Conservation (phyloP, 306 rosid genomes). For the Astragalus membranaceus region DNA sequence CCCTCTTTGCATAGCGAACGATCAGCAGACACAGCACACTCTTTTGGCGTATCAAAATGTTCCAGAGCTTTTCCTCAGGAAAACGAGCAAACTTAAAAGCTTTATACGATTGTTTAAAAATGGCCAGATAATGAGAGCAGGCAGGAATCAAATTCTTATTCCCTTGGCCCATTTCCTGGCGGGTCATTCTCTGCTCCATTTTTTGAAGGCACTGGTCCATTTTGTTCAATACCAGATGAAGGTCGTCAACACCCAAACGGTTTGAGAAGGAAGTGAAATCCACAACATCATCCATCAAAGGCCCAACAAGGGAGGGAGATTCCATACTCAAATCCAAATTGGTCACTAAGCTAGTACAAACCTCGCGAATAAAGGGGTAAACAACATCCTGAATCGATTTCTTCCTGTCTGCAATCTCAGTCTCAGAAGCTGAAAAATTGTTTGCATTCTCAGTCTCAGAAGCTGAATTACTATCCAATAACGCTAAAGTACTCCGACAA, state of each 20-base stretch:
- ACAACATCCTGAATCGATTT: slow-evolving; percentile 39
- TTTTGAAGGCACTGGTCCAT: slow-evolving; percentile 52
- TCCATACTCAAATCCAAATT: slow-evolving; percentile 50
- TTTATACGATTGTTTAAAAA: slow-evolving; percentile 62
- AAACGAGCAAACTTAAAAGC: slow-evolving; percentile 54
- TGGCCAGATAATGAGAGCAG: slow-evolving; percentile 79
- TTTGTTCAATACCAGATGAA: slow-evolving; percentile 38
- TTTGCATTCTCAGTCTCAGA: slow-evolving; percentile 19
- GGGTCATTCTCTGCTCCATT: slow-evolving; percentile 36
- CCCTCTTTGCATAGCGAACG: slow-evolving; percentile 53
- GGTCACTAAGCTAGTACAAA: slow-evolving; percentile 42
- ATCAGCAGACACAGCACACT: slow-evolving; percentile 43
- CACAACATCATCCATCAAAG: slow-evolving; percentile 39
- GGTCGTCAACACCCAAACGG: slow-evolving; percentile 43
- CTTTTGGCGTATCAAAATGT: slow-evolving; percentile 38
- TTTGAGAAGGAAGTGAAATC: slow-evolving; percentile 54
- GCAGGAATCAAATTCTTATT: slow-evolving; percentile 30
- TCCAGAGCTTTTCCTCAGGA: slow-evolving; percentile 56
- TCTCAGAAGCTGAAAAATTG: slow-evolving; percentile 15
- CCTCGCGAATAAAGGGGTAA: slow-evolving; percentile 57
- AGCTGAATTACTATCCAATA: slow-evolving; percentile 41
- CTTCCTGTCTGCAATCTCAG: not conserved
- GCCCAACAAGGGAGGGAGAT: slow-evolving; percentile 33
- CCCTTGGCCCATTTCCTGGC: slow-evolving; percentile 31
- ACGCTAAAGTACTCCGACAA: slow-evolving; percentile 68